These are phyloP conservation scores for Rhizoctonia solani DNA, from an alignment of 1,284 basidiomycete genomes.

Conservation along the genomic window DNA sequence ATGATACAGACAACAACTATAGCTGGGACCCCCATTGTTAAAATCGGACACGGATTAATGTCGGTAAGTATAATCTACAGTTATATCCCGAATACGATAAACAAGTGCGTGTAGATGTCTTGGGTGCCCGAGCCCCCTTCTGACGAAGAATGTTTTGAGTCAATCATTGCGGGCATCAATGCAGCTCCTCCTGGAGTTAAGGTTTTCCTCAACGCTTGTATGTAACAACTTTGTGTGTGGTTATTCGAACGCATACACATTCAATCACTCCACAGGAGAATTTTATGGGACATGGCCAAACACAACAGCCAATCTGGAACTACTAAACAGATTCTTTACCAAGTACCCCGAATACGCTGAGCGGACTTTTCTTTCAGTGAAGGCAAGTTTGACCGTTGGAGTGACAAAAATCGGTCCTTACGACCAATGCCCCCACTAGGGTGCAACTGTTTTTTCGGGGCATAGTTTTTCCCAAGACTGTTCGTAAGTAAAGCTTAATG, in stretches of 20 bases:
- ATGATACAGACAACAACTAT: conserved; percentile 17
- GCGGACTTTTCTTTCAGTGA: conserved; percentile 37
- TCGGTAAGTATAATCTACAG: background rate
- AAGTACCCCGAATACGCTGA: conserved; percentile 40
- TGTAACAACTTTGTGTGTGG: background rate
- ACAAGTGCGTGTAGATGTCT: conserved; percentile 8
- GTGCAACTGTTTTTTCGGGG: background rate
- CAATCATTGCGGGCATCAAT: conserved; percentile 37
- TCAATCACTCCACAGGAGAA: conserved; percentile 15
- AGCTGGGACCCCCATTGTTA: conserved; percentile 25
- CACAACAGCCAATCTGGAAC: conserved; percentile 36
- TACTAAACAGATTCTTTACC: conserved; percentile 37
- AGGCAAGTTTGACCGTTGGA: conserved; percentile 5
- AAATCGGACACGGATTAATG: conserved; percentile 36
- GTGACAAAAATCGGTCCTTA: background rate
- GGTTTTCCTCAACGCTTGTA: conserved; percentile 38
- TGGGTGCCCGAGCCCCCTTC: conserved; percentile 35
- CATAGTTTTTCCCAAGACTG: background rate
- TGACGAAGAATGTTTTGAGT: conserved; percentile 38
- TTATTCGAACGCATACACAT: background rate
- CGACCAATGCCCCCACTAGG: background rate
- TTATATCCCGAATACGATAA: background rate
- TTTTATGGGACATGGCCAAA: conserved; percentile 36
- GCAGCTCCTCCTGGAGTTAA: conserved; percentile 27
- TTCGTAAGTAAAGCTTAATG: background rate